Evolutionary conservation across 2,329 filamentous ascomycete species (phyloP).

Genomic region (Mycosphaerella sp.): DNA sequence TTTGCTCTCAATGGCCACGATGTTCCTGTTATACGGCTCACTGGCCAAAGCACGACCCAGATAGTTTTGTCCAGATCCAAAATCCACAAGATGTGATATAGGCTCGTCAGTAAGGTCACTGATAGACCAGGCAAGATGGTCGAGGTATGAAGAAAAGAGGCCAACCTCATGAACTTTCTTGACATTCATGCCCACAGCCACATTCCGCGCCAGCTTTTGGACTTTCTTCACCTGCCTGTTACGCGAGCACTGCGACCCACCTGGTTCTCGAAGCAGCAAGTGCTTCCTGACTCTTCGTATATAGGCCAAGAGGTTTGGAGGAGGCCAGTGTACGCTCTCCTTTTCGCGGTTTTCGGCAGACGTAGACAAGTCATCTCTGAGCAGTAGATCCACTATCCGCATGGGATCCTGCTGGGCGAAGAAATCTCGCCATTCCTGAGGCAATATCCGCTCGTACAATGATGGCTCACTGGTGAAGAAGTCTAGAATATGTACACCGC

Average conservation of each 20-base stretch:
- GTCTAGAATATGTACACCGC: conserved; percentile 93
- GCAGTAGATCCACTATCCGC: conserved; percentile 70
- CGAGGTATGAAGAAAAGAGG: conserved; percentile 81
- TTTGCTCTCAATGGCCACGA: conserved; percentile 85
- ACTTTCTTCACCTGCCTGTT: conserved; percentile 34
- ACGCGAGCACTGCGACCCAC: conserved; percentile 25
- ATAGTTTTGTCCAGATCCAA: conserved; percentile 95
- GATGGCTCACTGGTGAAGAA: conserved; percentile 85
- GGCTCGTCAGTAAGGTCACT: conserved; percentile 38
- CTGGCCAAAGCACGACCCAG: conserved; percentile 81
- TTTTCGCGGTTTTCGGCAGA: conserved; percentile 20
- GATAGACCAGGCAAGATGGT: conserved; percentile 56
- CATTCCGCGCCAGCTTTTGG: conserved; percentile 58
- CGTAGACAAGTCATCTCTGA: conserved; percentile 64
- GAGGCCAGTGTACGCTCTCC: conserved; percentile 37
- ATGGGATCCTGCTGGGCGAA: conserved; percentile 65
- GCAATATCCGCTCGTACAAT: conserved; percentile 70
- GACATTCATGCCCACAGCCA: conserved; percentile 85
- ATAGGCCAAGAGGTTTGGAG: conserved; percentile 61
- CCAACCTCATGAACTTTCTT: conserved; percentile 95
- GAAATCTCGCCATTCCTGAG: conserved; percentile 74
- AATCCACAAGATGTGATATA: conserved; percentile 87
- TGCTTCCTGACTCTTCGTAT: conserved; percentile 58
- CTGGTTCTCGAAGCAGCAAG: conserved; percentile 58
- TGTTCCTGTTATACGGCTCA: conserved; percentile 74